Base-by-base conservation (phyloP, 306 rosid species). In the Notholithocarpus densiflorus region DNA sequence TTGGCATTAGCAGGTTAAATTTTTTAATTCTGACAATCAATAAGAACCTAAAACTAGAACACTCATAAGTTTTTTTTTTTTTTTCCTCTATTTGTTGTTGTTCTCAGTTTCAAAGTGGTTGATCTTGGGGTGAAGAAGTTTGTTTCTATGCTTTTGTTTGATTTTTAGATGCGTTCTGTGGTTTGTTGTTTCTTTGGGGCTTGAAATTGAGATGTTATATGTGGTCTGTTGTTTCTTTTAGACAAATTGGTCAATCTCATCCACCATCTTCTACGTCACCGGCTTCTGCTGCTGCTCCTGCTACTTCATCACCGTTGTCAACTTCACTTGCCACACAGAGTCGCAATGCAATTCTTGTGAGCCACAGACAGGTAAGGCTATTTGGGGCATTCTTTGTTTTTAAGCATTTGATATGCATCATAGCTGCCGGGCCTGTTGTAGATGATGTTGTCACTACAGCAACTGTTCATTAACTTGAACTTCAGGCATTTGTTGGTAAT, bases 321-420 rank as follows among this genome's bases (percentile, higher is more conserved):
- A 73, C 88, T 1, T 74, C 96, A 7, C 86, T 66, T 34, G 54
- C 55, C 18, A 61, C 77, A 45, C 92, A 84, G 81, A 89, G 29
- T 83, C 99, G 94, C 52, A 95, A 93, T 86, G 86, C 97, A 13
- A 95, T 95, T 78, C 92, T 93, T 71, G 97, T 95, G 51, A 95
- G 98, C 90, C 87, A 95, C 73, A 89, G 98, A 86, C 98, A 95
- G 96, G 98, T 94, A 7, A 66, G n/a, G 15, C 31, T 73, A 29
- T 72, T 45, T 24, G 6, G 61, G 71, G 23, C 7, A 32, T 34
- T 13, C 12, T 68, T 34, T 19, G 72, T 32, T 17, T 31, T 31
- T 66, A 7, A 32, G 51, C 40, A 65, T 29, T 31, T 12, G 6
- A 19, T 64, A 34, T 32, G 48, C 51, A 9, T 66, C 14, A 66